Evolutionary conservation across 179 eudicot species (phyloP).

Genomic region (Vitellaria paradoxa): DNA sequence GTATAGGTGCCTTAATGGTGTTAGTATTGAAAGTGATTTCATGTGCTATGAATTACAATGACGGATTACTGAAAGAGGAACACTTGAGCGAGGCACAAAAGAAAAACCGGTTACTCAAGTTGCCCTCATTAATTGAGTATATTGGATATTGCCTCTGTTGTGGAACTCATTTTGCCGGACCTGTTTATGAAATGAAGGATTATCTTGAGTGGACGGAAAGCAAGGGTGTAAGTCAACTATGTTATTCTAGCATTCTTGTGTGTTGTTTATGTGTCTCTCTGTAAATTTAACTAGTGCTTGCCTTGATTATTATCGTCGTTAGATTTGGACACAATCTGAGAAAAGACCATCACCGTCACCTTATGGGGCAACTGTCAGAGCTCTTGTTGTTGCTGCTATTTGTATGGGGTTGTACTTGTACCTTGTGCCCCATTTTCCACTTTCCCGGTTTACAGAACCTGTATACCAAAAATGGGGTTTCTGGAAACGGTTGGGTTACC

Average conservation of each 20-base stretch:
- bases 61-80: conserved; percentile 82
- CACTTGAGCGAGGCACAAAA: conserved; percentile 77
- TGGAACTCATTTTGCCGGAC: conserved; percentile 99
- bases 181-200: conserved; percentile 94
- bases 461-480: conserved; percentile 72
- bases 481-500: conserved; percentile 68
- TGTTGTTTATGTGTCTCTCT: background rate
- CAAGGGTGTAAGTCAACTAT: conserved; percentile 67
- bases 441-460: conserved; percentile 68
- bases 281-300: conserved; percentile 1
- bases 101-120: conserved; percentile 67
- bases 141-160: conserved; percentile 94
- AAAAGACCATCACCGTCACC: conserved; percentile 67
- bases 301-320: conserved; percentile 20
- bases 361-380: conserved; percentile 58
- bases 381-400: conserved; percentile 77
- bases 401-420: conserved; percentile 88
- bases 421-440: conserved; percentile 70
- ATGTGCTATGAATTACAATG: conserved; percentile 87
- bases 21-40: conserved; percentile 95
- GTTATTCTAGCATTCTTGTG: conserved; percentile 20
- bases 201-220: conserved; percentile 96
- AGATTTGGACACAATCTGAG: conserved; percentile 68
- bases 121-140: conserved; percentile 90
- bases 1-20: conserved; percentile 94